Base-by-base conservation (phyloP, 2,329 filamentous ascomycete species). In the Pseudocercospora pini-densiflorae region DNA sequence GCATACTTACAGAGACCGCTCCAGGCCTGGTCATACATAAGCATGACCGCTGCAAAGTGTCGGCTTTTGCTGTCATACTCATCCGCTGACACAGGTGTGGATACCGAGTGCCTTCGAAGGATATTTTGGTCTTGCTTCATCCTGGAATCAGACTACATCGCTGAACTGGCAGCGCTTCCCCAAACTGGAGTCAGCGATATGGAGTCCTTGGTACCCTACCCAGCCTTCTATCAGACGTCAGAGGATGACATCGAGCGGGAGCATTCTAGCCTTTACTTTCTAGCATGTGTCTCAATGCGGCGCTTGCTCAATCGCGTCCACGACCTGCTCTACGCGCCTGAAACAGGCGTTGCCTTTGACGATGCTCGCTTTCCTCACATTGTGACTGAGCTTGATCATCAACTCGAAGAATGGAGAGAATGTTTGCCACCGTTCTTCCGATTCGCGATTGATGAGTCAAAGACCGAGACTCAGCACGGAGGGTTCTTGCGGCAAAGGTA, bases 91-190 rank as follows among this genome's bases (percentile, higher is more conserved):
- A 58, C 66, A 1, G 66, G 66, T 2, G 49, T 62, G 14, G 66
- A 68, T 27, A 68, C 66, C 0, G 63, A 68, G 43, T 65, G 63
- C 23, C 47, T 65, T 10, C 63, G 63, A 21, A 43, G 66, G 53
- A 62, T 68, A 7, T 68, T 68, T 53, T 67, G 65, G 65, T 65
- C 65, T 10, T 67, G 65, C 47, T 67, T 62, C 58, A 62, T 59
- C 10, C 27, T 67, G 5, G 65, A 67, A 49, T 61, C 53, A 29
- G 66, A 65, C 47, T 68, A 65, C 27, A 58, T 68, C n/a, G 66
- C 63, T 12, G 63, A 65, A 45, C 59, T 68, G 14, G 59, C 63
- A 24, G 63, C 66, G 14, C 43, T 68, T 14, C 66, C 63, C 10
- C 63, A 65, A 40, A 68, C 60, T 12, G 65, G 65, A 9, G 59